A percentile compares a stretch with the other conserved stretches of the same genome.
Conservation (phyloP, 208 protist species). For the Leishmania mexicana region DNA sequence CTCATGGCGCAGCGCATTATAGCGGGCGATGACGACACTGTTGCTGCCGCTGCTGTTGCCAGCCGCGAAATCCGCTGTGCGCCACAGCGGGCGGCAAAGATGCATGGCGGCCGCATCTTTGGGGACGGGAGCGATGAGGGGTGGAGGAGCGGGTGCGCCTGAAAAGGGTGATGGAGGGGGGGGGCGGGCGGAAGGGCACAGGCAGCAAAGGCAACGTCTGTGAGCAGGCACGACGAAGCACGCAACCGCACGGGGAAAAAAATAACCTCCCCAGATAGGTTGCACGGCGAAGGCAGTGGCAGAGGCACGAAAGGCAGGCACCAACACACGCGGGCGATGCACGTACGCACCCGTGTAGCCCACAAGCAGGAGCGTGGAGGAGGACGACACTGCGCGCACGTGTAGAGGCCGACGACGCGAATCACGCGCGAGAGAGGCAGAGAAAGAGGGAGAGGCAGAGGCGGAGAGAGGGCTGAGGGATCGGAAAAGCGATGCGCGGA, state of each 20-base stretch:
- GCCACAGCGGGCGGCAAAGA: background rate
- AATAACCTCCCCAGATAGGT: background rate
- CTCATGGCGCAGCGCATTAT: background rate
- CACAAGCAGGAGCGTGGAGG: background rate
- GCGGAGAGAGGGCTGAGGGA: background rate
- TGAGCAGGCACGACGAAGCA: background rate
- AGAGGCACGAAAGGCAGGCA: background rate
- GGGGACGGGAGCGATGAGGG: background rate
- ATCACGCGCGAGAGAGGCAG: background rate
- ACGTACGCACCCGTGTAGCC: background rate
- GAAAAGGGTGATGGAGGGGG: background rate
- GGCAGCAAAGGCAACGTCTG: background rate
- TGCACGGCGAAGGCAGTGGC: background rate
- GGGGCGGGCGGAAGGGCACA: no score
- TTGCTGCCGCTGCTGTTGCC: background rate
- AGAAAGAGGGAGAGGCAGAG: background rate
- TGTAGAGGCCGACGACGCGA: background rate
- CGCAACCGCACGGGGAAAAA: background rate
- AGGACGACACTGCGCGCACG: background rate
- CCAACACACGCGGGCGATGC: background rate
- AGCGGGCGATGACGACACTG: background rate
- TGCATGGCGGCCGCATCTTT: slow-evolving; percentile 10
- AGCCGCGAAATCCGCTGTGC: slow-evolving; percentile 13
- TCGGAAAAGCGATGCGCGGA: background rate
- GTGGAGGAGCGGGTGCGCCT: background rate